Conservation (phyloP, 257 asterid species). For the Solanum tarapatanum region DNA sequence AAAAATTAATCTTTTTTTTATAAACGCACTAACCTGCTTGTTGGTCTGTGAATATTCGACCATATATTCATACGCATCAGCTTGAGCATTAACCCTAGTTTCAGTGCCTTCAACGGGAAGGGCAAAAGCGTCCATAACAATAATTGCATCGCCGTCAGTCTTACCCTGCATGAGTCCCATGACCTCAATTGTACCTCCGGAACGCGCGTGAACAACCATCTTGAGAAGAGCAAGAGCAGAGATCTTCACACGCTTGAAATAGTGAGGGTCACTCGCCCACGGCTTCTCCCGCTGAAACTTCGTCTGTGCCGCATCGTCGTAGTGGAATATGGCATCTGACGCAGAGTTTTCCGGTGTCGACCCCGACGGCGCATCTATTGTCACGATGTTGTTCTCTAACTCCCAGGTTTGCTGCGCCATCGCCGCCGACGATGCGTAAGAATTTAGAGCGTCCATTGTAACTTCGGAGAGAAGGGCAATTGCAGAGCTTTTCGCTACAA, state of each 20-base stretch:
- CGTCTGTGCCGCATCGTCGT: constrained; percentile 72
- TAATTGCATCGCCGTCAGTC: constrained; percentile 86
- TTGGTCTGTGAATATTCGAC: constrained; percentile 86
- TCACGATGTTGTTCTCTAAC: constrained; percentile 53
- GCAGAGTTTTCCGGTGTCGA: constrained; percentile 24
- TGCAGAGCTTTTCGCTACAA: not conserved
- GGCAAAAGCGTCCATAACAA: constrained; percentile 99
- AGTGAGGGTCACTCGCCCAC: constrained; percentile 88
- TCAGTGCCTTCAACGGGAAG: constrained; percentile 99
- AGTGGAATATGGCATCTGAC: constrained; percentile 77
- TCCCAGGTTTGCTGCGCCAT: constrained; percentile 85
- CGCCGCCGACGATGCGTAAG: constrained; percentile 29
- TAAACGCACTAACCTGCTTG: constrained; percentile 44
- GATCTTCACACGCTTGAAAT: constrained; percentile 90
- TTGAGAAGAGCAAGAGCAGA: constrained; percentile 94
- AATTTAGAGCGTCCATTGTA: constrained; percentile 28
- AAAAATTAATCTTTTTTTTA: not conserved
- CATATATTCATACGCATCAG: constrained; percentile 97
- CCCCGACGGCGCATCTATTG: constrained; percentile 20
- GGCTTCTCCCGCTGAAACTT: constrained; percentile 83
- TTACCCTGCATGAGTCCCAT: constrained; percentile 99
- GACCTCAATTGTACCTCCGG: constrained; percentile 95
- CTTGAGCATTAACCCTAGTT: constrained; percentile 99
- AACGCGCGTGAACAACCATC: constrained; percentile 99
- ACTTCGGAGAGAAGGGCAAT: not conserved